phyloP scores from a whole-genome alignment of 495 filamentous ascomycete genomes.

The Penicillium chermesinum region DNA sequence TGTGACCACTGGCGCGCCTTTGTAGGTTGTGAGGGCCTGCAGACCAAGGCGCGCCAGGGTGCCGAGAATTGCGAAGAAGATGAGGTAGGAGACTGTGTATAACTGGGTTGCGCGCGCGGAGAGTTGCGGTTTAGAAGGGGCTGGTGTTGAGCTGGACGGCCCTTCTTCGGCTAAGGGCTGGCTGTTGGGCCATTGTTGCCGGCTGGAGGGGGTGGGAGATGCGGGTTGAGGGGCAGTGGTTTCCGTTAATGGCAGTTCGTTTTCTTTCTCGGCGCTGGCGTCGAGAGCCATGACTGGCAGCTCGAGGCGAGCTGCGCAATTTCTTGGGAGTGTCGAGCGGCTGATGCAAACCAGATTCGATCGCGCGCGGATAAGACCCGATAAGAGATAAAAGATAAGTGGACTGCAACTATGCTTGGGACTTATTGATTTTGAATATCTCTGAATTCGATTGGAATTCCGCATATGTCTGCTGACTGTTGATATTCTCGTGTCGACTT shows the following conservation, averaged over 20 bases:
- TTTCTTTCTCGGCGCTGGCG: slow-evolving; percentile 1
- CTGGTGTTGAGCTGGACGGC: not conserved
- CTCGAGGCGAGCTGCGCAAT: no score
- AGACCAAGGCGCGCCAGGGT: slow-evolving; percentile 82
- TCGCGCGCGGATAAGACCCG: not conserved
- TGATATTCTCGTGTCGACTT: no score
- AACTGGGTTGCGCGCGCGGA: slow-evolving; percentile 63
- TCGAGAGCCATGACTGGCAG: not conserved
- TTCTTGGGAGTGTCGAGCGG: no score
- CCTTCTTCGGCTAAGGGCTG: slow-evolving; percentile 1
- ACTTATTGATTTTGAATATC: no score
- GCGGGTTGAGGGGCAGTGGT: slow-evolving; percentile 14
- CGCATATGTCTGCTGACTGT: no score
- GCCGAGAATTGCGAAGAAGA: slow-evolving; percentile 82
- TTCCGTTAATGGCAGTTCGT: slow-evolving; percentile 11
- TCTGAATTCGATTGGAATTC: no score
- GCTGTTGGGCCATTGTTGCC: slow-evolving; percentile 12
- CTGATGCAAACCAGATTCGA: not conserved
- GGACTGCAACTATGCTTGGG: no score
- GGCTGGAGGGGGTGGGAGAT: slow-evolving; percentile 2
- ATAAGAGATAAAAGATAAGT: not conserved
- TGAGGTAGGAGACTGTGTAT: slow-evolving; percentile 74
- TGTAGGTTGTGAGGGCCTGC: slow-evolving; percentile 75
- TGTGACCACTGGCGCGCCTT: slow-evolving; percentile 67
- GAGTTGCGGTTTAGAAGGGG: slow-evolving; percentile 11